phyloP scores from a whole-genome alignment of 352 stramenopile species.

The Aphanomyces invadans region DNA sequence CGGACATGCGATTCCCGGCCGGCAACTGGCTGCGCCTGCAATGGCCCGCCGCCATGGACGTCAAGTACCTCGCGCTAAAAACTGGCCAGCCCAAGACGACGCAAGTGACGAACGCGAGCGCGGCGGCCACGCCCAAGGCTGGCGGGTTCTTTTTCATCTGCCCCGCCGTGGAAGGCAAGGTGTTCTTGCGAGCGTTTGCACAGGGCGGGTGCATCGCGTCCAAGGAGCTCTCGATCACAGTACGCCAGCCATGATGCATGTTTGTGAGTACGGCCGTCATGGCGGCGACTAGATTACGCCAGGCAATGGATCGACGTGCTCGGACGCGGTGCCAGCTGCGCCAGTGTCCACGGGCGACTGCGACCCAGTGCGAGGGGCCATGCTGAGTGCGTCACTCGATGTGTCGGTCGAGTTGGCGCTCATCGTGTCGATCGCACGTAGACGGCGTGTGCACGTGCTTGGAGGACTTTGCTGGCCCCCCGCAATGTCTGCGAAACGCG shows the following conservation, averaged over 20 bases:
- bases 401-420: no score
- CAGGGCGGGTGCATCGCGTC: slow-evolving; percentile 3
- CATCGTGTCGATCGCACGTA: not conserved
- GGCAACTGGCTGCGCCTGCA: slow-evolving; percentile 13
- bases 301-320: slow-evolving; percentile 10
- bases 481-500: slow-evolving; percentile 10
- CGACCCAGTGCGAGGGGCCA: slow-evolving; percentile 14
- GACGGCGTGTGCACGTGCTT: slow-evolving; percentile 19
- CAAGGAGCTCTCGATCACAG: slow-evolving; percentile 4
- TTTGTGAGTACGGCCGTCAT: no score
- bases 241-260: no score
- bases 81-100: slow-evolving; percentile 12
- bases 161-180: slow-evolving; percentile 1
- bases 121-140: not conserved
- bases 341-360: not conserved
- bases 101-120: slow-evolving; percentile 22
- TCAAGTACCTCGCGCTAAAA: slow-evolving; percentile 19
- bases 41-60: slow-evolving; percentile 1
- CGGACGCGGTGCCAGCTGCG: not conserved
- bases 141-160: slow-evolving; percentile 7
- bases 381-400: slow-evolving; percentile 12
- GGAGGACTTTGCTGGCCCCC: slow-evolving; percentile 11
- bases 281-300: slow-evolving; percentile 2
- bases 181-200: slow-evolving; percentile 21
- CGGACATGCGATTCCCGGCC: not conserved